Evolutionary conservation across 1,284 basidiomycete species (phyloP), one percentile per base, ranked within the genome.

Genomic region (Violaceomyces palustris): DNA sequence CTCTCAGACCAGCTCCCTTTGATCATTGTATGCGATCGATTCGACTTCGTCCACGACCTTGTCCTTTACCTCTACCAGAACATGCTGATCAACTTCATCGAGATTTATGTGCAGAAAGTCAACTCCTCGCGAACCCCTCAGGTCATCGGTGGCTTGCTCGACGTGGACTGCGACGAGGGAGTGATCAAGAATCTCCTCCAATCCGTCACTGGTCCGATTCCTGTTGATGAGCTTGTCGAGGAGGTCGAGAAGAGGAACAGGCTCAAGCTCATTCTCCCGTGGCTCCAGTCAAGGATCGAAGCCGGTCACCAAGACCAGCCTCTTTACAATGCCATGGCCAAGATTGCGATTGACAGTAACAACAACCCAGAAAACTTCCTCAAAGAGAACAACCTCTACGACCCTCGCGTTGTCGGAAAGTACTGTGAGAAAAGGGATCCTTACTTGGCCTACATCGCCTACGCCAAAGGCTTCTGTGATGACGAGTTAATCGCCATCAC

Each of bases 21-120:
- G 67, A 99, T 98, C 79, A 98, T 99, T 61, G 94, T 99, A 67
- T 98, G 94, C 81, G 94, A 99, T 76, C 90, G 94, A 28, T 99
- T 98, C 80, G 92, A 97, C 80, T 98, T 97, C 73, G 94, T 99
- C 9, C 94, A 99, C 75, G 94, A 99, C 72, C 83, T 99, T 46
- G 93, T 99, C 27, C 82, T 99, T 26, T 99, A 98, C 77, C 82
- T 99, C 24, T 98, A 98, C 78, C 94, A 98, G 78, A 97, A 98
- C 74, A 88, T 88, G 42, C 82, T 97, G 45, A 87, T 84, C 57
- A 91, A 91, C 78, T 96, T 94, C 77, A 99, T 98, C 75, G 94
- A 98, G 78, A 90, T 97, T 22, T 99, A 99, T 75, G 94, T 99
- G 7, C 93, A 97, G 74, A 84, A 88, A 24, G 94, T 98, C 77